phyloP scores from a whole-genome alignment of 2,329 filamentous ascomycete genomes.

The Xylaria sp. region DNA sequence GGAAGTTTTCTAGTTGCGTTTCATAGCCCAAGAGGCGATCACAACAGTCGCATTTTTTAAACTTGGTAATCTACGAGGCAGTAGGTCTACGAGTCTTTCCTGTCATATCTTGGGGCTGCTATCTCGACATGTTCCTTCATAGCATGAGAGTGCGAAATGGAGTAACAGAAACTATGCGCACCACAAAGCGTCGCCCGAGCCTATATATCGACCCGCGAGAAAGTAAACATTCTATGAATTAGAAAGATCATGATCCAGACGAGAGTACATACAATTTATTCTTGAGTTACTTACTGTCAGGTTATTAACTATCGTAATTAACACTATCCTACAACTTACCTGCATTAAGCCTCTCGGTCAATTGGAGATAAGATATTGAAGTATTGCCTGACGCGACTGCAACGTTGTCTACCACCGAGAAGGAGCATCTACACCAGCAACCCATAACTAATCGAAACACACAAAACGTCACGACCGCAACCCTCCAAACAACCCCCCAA shows the following conservation, averaged over 20 bases:
- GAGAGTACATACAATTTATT: too few relatives aligned
- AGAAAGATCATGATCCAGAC: too few relatives aligned
- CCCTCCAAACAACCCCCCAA: slow-evolving; percentile 42
- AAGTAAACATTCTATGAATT: too few relatives aligned
- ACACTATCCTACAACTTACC: background rate
- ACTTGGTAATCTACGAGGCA: background rate
- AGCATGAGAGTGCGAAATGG: background rate
- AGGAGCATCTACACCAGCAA: background rate
- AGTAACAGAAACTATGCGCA: too few relatives aligned
- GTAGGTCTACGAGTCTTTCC: background rate
- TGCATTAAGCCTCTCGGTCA: background rate
- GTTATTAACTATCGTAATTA: background rate
- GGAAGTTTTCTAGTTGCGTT: background rate
- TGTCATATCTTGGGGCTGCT: background rate
- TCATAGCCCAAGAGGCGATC: background rate
- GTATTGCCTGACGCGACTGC: too few relatives aligned
- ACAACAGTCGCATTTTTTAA: background rate
- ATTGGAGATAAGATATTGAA: background rate
- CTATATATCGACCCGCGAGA: background rate
- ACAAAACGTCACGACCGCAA: slow-evolving; percentile 30
- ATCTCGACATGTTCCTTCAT: background rate
- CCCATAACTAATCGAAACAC: too few relatives aligned
- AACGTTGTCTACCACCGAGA: background rate
- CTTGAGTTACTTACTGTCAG: background rate
- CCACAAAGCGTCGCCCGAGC: background rate